Evolutionary conservation across 805 yeast species (phyloP).

Genomic region (Hanseniaspora nectarophila): DNA sequence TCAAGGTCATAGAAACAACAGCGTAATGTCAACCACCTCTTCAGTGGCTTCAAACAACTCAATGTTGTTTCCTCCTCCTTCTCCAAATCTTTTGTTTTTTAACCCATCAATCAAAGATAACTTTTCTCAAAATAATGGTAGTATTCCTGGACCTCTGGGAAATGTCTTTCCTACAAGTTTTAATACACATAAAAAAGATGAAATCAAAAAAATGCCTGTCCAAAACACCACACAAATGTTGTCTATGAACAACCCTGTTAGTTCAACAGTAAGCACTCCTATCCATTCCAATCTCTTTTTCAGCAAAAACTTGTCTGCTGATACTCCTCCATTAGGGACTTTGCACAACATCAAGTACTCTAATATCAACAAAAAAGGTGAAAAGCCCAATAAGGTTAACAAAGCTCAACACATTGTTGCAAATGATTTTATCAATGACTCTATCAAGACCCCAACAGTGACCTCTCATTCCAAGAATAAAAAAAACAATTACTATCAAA

Average conservation of each 20-base stretch:
- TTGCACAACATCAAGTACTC: slow-evolving; percentile 10
- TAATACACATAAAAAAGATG: not conserved
- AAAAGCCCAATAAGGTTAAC: not conserved
- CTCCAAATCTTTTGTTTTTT: slow-evolving; percentile 6
- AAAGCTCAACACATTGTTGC: not conserved
- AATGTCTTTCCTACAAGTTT: slow-evolving; percentile 8
- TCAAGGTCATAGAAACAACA: slow-evolving; percentile 11
- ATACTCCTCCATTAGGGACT: slow-evolving; percentile 13
- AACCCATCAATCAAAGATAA: not conserved
- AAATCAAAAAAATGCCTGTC: slow-evolving; percentile 10
- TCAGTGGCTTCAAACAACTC: slow-evolving; percentile 11
- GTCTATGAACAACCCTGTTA: slow-evolving; percentile 13
- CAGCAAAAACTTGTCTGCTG: slow-evolving; percentile 6
- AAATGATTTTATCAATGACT: not conserved
- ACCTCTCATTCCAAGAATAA: not conserved
- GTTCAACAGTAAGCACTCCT: slow-evolving; percentile 7
- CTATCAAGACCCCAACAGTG: not conserved
- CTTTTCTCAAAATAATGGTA: not conserved
- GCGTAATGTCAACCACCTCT: slow-evolving; percentile 6
- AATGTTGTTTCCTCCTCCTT: slow-evolving; percentile 2
- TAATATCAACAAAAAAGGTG: not conserved
- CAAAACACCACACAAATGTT: slow-evolving; percentile 17
- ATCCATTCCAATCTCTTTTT: not conserved
- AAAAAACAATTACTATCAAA: not conserved
- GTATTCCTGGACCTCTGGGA: slow-evolving; percentile 12